Percentiles rank a stretch among this genome's conserved stretches.
Evolutionary conservation across 306 rosid genomes (phyloP).

Genomic region (Lupinus albus): DNA sequence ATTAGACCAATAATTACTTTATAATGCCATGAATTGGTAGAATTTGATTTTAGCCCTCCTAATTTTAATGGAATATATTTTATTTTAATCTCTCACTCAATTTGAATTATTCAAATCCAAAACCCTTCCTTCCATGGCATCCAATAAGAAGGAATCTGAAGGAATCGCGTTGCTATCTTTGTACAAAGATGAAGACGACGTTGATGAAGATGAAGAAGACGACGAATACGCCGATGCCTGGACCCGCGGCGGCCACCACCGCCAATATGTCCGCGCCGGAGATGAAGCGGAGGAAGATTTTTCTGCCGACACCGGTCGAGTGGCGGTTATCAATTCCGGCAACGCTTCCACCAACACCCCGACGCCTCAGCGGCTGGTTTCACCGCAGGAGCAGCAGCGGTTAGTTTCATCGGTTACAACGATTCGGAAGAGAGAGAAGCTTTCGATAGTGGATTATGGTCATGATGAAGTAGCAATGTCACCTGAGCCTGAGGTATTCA

Average conservation of each 20-base stretch:
- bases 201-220: conserved; percentile 61
- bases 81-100: too few species aligned
- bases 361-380: conserved; percentile 50
- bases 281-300: conserved; percentile 55
- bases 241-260: conserved; percentile 2
- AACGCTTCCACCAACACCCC: conserved; percentile 46
- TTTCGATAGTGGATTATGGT: conserved; percentile 88
- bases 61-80: too few species aligned
- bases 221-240: background rate
- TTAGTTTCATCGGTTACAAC: background rate
- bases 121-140: conserved; percentile 58
- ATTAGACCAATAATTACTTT: too few species aligned
- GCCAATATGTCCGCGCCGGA: conserved; percentile 24
- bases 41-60: too few species aligned
- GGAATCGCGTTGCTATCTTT: conserved; percentile 77
- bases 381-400: conserved; percentile 11
- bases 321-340: conserved; percentile 42
- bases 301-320: conserved; percentile 39
- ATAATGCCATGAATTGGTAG: too few species aligned
- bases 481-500: conserved; percentile 84
- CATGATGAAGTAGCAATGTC: conserved; percentile 95
- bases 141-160: conserved; percentile 70
- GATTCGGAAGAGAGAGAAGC: conserved; percentile 54
- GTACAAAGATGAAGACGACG: conserved; percentile 78
- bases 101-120: too few species aligned